Evolutionary conservation across 148 eudicot species (phyloP), one percentile per base, ranked within the genome.

Genomic region (Cornus kousa): DNA sequence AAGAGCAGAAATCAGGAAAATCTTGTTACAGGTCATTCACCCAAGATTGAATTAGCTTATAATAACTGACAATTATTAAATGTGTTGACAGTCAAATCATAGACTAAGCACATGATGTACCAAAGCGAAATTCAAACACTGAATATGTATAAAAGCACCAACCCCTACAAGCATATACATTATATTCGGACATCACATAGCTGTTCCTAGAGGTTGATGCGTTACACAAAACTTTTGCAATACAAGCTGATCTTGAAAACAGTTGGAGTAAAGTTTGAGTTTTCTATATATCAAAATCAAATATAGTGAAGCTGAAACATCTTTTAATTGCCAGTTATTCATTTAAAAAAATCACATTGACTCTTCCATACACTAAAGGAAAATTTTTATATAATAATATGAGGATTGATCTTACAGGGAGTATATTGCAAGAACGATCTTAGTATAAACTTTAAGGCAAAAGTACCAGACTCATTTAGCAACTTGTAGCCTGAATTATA

Each of bases 41-140:
- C 60, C 23, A 14, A 5, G 46, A 43, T 57, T 32, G 16, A 17
- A 50, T 68, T 17, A 17, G 28, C 16, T 43, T 19, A 28, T 46
- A 66, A 68, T 20, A 77, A 60, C 68, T 4, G 22, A 68, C 48
- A 77, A 55, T 16, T 32, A 46, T 37, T 6, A 24, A 62, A 32
- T 0, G 5, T 35, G 37, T 35, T 35, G 37, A 35, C 37, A 35
- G 5, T 35, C 37, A 4, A 2, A 35, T 35, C 62, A 64, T 62
- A 53, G 62, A 20, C 70, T 48, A 75, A 75, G 70, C 28, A n/a
- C 57, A 75, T 37, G 50, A 74, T 60, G 22, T 7, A 7, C 68
- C 23, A 20, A 37, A 39, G 37, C 77, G 48, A 62, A 62, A 48
- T 48, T 4, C 7, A 48, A 48, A 48, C 53, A 48, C 9, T 48